Base-by-base conservation (phyloP, 768 basidiomycete genomes). In the Russula ochroleuca region DNA sequence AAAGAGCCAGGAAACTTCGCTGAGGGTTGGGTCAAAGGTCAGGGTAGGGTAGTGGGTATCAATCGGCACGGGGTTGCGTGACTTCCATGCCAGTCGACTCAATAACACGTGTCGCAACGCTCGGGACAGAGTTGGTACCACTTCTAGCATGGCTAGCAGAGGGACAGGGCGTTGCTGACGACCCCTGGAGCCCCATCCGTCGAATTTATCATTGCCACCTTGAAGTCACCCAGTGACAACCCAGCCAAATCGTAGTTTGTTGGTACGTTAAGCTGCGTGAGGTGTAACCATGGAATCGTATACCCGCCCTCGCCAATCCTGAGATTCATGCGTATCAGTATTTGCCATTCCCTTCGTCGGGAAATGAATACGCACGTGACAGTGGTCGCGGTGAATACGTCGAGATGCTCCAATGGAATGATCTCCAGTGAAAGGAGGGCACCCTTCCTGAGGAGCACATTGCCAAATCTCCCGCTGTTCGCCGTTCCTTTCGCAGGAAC, bases 281-380 rank as follows among this genome's bases (percentile, higher is more conserved):
- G 75, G 57, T 86, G 79, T 64, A 88, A 72, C 85, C 85, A 88
- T 13, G 87, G 87, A 48, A 88, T 71, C 62, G 77, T 75, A 68
- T 89, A 89, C 19, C 86, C 85, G 21, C 79, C 79, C 15, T 74
- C 68, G 4, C 81, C 85, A 13, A 84, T 75, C 49, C 74, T 78
- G 56, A 48, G 9, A 37, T 3, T 35, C 14, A 28, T 19, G 63
- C 54, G 17, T 50, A 33, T 64, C 38, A 55, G 17, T 37, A 48
- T 37, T 25, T 35, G 48, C 23, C 23, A 52, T 28, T 31, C 49
- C 40, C 6, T 43, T 21, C 31, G 43, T 15, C 45, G 17, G 23
- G 28, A n/a, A 19, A 13, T 38, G 23, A 17, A 35, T 37, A 69
- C 77, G 15, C 54, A 77, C 77, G 63, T 70, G 57, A 71, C 71